Evolutionary conservation across 2,329 filamentous ascomycete species (phyloP).

Genomic region (Aspergillus sp.): DNA sequence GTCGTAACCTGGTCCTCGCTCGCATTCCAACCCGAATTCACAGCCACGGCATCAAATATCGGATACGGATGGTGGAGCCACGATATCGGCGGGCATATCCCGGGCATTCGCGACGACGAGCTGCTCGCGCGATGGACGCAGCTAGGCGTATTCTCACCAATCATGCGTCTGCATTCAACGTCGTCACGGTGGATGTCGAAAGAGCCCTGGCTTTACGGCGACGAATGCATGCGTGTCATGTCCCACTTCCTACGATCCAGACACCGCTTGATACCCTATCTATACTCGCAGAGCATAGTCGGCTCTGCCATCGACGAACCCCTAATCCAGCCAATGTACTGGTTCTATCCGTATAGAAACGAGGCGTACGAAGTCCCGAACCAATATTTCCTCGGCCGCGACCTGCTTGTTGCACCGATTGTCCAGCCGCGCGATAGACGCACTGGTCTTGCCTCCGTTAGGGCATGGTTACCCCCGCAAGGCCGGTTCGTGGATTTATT

Average conservation of each 20-base stretch:
- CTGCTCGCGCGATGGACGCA: conserved; percentile 62
- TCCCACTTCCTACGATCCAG: conserved; percentile 53
- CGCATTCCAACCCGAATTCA: conserved; percentile 66
- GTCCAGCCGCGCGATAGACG: conserved; percentile 50
- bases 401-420: conserved; percentile 59
- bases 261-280: conserved; percentile 60
- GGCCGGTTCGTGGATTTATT: conserved; percentile 58
- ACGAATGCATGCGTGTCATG: conserved; percentile 49
- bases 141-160: conserved; percentile 61
- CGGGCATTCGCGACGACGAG: conserved; percentile 58
- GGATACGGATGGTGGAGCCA: conserved; percentile 70
- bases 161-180: conserved; percentile 61
- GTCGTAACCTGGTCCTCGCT: conserved; percentile 61
- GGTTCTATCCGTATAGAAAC: conserved; percentile 54
- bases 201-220: conserved; percentile 60
- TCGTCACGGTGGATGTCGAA: conserved; percentile 60
- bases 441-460: conserved; percentile 50
- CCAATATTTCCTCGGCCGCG: conserved; percentile 60
- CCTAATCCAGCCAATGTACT: conserved; percentile 63
- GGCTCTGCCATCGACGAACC: conserved; percentile 50
- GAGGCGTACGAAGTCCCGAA: conserved; percentile 59
- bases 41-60: conserved; percentile 65
- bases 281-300: conserved; percentile 58
- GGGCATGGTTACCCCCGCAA: conserved; percentile 57
- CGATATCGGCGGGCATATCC: conserved; percentile 65